Percentiles rank a stretch among this genome's conserved stretches.
Evolutionary conservation across 192 early-diverging fungal species (phyloP).

Genomic region (Spinellus fusiger): DNA sequence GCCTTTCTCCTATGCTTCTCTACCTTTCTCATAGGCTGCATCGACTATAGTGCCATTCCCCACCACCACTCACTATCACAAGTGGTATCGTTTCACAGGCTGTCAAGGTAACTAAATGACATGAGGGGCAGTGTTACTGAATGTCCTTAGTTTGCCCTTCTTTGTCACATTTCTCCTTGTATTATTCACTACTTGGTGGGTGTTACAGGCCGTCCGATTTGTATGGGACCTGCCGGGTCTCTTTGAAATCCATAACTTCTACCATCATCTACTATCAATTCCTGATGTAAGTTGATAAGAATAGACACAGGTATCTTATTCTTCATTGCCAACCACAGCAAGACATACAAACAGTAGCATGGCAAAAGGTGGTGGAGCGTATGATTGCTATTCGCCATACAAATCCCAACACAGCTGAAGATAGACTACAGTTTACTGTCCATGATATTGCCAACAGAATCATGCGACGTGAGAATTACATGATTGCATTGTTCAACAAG

Average conservation of each 20-base stretch:
- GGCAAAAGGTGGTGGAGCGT: conserved; percentile 76
- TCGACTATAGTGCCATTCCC: conserved; percentile 81
- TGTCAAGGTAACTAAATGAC: conserved; percentile 60
- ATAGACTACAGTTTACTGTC: conserved; percentile 55
- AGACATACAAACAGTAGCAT: conserved; percentile 80
- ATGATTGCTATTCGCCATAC: conserved; percentile 69
- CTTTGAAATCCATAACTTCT: conserved; percentile 82
- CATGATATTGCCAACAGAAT: conserved; percentile 88
- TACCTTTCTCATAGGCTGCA: conserved; percentile 84
- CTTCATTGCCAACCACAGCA: conserved; percentile 36
- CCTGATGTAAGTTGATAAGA: conserved; percentile 48
- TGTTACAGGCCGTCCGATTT: conserved; percentile 63
- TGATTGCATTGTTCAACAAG: conserved; percentile 93
- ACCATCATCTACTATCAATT: conserved; percentile 71
- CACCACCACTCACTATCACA: conserved; percentile 62
- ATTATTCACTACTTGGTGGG: conserved; percentile 69
- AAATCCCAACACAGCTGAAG: conserved; percentile 47
- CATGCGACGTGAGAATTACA: conserved; percentile 95
- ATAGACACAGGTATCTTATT: not conserved
- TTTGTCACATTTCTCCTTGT: conserved; percentile 45
- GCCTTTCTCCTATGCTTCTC: conserved; percentile 86
- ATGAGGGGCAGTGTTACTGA: too few relatives aligned
- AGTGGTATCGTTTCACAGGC: conserved; percentile 75
- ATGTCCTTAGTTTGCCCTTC: conserved; percentile 46
- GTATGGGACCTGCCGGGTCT: conserved; percentile 66